A percentile compares a stretch with the other conserved stretches of the same genome.
Conservation (phyloP, 352 stramenopile genomes). For the Globisporangium megalacanthum region DNA sequence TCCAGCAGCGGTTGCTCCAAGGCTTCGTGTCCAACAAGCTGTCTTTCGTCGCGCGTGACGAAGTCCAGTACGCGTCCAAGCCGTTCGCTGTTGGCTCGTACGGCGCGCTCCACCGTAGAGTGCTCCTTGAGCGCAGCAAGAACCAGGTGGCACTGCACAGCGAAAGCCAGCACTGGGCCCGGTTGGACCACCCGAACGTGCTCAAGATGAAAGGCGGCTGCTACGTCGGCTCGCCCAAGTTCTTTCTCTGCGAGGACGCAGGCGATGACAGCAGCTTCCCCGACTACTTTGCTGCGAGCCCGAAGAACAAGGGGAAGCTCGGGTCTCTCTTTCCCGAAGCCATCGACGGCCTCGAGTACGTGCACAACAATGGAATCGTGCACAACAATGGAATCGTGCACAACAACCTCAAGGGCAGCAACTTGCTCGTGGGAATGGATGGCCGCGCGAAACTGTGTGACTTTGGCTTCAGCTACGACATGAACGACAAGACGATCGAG, state of each 20-base stretch:
- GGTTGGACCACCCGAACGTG: slow-evolving; percentile 21
- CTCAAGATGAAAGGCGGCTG: slow-evolving; percentile 22
- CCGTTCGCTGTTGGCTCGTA: slow-evolving; percentile 9
- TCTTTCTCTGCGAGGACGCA: slow-evolving; percentile 34
- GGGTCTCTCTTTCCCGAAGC: slow-evolving; percentile 31
- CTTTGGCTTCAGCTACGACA: slow-evolving; percentile 20
- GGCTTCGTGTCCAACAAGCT: slow-evolving; percentile 10
- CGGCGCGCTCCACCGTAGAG: slow-evolving; percentile 14
- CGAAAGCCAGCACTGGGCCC: slow-evolving; percentile 21
- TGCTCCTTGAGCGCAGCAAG: slow-evolving; percentile 14
- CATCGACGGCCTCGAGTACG: slow-evolving; percentile 40
- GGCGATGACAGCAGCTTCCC: slow-evolving; percentile 28
- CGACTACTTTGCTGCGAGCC: slow-evolving; percentile 20
- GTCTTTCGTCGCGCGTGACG: slow-evolving; percentile 18
- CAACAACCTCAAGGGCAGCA: slow-evolving; percentile 73
- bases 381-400: slow-evolving; percentile 64
- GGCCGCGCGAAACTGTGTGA: slow-evolving; percentile 22
- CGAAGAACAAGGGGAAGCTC: slow-evolving; percentile 13
- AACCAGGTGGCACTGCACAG: slow-evolving; percentile 14
- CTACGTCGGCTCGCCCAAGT: slow-evolving; percentile 18
- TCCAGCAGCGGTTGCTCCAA: slow-evolving; percentile 6
- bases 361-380: too few species aligned
- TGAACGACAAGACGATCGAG: background rate
- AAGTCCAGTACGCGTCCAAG: slow-evolving; percentile 7
- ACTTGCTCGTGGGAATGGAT: slow-evolving; percentile 24